Conservation (phyloP, 768 basidiomycete species). For the Rhizopogon rudus region DNA sequence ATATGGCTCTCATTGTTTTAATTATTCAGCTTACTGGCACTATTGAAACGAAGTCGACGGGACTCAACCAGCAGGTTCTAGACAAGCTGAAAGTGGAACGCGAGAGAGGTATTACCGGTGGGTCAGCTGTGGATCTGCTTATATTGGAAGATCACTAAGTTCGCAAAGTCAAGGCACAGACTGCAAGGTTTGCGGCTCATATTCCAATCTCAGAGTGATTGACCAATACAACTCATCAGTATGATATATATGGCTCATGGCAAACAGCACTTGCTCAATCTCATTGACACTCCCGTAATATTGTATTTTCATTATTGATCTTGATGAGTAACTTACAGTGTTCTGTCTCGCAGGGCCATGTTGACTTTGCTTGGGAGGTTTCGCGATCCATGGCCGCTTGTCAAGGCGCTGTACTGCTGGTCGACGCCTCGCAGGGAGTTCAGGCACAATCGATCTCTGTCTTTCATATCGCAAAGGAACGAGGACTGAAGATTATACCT, state of each 20-base stretch:
- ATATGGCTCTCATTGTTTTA: not conserved
- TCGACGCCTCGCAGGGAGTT: slow-evolving; percentile 96
- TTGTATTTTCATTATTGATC: not conserved
- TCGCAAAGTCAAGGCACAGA: slow-evolving; percentile 85
- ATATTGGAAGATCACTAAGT: slow-evolving; percentile 3
- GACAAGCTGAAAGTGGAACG: slow-evolving; percentile 97
- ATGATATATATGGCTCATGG: slow-evolving; percentile 70
- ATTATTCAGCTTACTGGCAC: slow-evolving; percentile 76
- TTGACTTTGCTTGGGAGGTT: slow-evolving; percentile 98
- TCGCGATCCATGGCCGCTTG: slow-evolving; percentile 89
- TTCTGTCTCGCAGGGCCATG: slow-evolving; percentile 64
- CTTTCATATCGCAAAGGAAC: slow-evolving; percentile 81
- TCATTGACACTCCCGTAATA: slow-evolving; percentile 91
- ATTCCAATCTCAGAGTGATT: not conserved
- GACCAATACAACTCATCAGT: slow-evolving; percentile 31
- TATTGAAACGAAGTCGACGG: slow-evolving; percentile 58
- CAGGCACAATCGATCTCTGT: slow-evolving; percentile 98
- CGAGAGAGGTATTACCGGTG: slow-evolving; percentile 94
- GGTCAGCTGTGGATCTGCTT: slow-evolving; percentile 8
- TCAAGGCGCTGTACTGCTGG: slow-evolving; percentile 82
- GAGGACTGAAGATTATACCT: slow-evolving; percentile 79
- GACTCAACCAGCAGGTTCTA: slow-evolving; percentile 78
- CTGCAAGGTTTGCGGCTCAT: slow-evolving; percentile 58
- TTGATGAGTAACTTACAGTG: not conserved
- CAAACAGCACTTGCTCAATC: slow-evolving; percentile 71